A percentile compares a stretch with the other conserved stretches of the same genome.
These are phyloP conservation scores for Rhynchospora tenuis DNA, from an alignment of 176 grass and related monocot genomes.

Conservation along the genomic window DNA sequence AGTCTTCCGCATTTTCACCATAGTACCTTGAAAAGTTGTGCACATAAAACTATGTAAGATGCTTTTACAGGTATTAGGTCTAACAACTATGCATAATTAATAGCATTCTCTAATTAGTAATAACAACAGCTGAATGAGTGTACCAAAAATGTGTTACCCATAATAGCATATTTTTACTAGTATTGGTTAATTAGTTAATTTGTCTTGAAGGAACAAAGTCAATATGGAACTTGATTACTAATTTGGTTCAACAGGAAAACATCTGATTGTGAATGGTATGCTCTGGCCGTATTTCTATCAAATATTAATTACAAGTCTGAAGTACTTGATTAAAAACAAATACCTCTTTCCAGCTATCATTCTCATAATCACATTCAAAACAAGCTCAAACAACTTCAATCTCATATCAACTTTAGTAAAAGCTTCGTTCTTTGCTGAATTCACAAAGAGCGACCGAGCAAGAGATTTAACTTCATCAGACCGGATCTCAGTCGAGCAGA, in stretches of 20 bases:
- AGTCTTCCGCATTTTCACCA: conserved; percentile 41
- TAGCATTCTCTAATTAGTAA: neutral
- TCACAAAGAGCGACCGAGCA: conserved; percentile 23
- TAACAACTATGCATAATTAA: neutral
- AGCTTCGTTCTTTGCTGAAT: neutral
- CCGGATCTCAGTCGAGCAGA: conserved; percentile 22
- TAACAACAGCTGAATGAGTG: neutral
- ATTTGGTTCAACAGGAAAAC: neutral
- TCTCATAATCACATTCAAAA: conserved; percentile 52
- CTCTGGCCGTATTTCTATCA: neutral
- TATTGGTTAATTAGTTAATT: neutral
- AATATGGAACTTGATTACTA: neutral
- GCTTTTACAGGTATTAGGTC: neutral
- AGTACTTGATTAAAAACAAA: neutral
- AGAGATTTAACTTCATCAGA: conserved; percentile 33
- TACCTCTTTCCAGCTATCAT: conserved; percentile 53
- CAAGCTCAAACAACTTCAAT: conserved; percentile 45
- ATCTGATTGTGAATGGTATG: neutral
- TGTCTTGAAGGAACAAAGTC: neutral
- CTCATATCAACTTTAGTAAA: conserved; percentile 44
- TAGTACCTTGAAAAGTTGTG: conserved; percentile 14
- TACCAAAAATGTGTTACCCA: neutral
- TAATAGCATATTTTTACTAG: neutral
- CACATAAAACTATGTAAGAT: neutral
- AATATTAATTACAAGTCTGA: neutral